Evolutionary conservation across 768 basidiomycete species (phyloP), one percentile per base, ranked within the genome.

Genomic region (Russula dissimulans): DNA sequence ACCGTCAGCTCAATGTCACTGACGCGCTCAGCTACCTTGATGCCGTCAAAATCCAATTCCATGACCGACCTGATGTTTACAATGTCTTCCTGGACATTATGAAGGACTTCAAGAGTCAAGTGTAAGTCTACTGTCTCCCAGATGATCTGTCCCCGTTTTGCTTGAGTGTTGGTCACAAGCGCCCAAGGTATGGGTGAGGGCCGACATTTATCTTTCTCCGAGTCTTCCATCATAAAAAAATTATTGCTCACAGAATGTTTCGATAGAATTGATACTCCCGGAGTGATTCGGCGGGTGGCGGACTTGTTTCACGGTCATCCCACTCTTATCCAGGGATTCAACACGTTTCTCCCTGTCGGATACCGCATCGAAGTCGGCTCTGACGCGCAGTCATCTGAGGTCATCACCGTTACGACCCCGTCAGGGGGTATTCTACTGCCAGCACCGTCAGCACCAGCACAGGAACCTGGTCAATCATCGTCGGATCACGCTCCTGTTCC

Each of bases 271-370:
- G 95, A 97, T 73, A 99, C 95, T 0, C 95, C 95, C 0, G 94
- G 93, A 41, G 95, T 99, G 49, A 99, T 99, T 69, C 86, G 86
- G 69, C 91, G 95, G 54, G 95, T 97, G 32, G 95, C 95, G 1
- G 82, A 86, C 51, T 84, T 99, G 29, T 98, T 99, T 76, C 83
- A 85, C 57, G 91, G 91, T 2, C 92, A 97, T 68, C 91, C 91
- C 0, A 70, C 77, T 5, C 87, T 99, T 62, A 97, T 99, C 48
- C 92, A 95, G 72, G 95, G 95, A 10, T 99, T 99, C 80, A 98
- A 97, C 74, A 97, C 94, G 0, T 99, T 98, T 74, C 81, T 99
- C 11, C 95, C 95, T 3, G 80, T 83, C 22, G 95, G 95, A 15
- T 99, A 97, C 70, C 86, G 90, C 50, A 97, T 99, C 71, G 92